A percentile compares a stretch with the other conserved stretches of the same genome.
These are phyloP conservation scores for Pholiota molesta DNA, from an alignment of 768 basidiomycete genomes.

Conservation along the genomic window DNA sequence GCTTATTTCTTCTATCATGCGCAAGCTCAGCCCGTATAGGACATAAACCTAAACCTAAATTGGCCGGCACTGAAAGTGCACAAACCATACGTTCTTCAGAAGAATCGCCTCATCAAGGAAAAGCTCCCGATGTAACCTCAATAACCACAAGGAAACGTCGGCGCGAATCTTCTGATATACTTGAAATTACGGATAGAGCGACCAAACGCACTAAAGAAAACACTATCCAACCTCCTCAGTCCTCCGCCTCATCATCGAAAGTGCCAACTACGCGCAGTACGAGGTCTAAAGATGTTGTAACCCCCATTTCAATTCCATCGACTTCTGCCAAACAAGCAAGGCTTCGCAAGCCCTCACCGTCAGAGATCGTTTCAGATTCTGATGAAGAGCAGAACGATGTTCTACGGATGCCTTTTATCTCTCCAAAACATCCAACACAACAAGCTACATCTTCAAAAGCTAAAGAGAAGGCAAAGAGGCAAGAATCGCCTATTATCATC, in stretches of 20 bases:
- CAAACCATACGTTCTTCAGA: background rate
- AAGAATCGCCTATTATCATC: slow-evolving; percentile 4
- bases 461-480: background rate
- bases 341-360: slow-evolving; percentile 18
- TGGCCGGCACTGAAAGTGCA: background rate
- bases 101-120: background rate
- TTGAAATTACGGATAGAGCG: slow-evolving; percentile 4
- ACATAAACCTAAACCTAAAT: slow-evolving; percentile 20
- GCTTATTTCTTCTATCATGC: background rate
- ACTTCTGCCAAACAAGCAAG: slow-evolving; percentile 8
- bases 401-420: background rate
- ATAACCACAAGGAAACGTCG: slow-evolving; percentile 1
- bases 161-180: background rate
- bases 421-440: background rate
- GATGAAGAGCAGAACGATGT: slow-evolving; percentile 28
- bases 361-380: slow-evolving; percentile 34
- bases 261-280: background rate
- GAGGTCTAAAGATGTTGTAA: background rate
- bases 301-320: background rate
- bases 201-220: slow-evolving; percentile 3
- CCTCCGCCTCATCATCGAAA: slow-evolving; percentile 2
- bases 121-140: background rate
- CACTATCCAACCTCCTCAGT: background rate
- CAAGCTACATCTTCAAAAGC: background rate
- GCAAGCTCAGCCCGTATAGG: slow-evolving; percentile 5